phyloP scores from a whole-genome alignment of 2,329 filamentous ascomycete species.

The Ophiostoma perfectum region DNA sequence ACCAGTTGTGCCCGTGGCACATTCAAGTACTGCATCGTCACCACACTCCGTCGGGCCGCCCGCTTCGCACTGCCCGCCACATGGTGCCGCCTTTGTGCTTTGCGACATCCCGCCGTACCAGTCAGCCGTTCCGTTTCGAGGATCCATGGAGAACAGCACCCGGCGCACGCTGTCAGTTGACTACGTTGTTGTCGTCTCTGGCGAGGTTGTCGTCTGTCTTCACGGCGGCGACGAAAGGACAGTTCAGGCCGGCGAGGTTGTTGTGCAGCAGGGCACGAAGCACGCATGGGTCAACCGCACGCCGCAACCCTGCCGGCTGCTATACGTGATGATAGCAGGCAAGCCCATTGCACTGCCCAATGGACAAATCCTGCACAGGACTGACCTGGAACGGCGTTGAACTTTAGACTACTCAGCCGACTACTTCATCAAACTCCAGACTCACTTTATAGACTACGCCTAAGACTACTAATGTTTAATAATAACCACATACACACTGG shows the following conservation, averaged over 20 bases:
- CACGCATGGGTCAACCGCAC: constrained; percentile 43
- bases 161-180: not conserved
- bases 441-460: not conserved
- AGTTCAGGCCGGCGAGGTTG: constrained; percentile 35
- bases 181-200: not conserved
- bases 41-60: not conserved
- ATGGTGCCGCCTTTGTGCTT: not conserved
- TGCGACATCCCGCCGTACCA: not conserved
- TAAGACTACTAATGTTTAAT: not conserved
- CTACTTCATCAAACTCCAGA: not conserved
- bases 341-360: not conserved
- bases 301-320: constrained; percentile 35
- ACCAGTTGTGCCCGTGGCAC: not conserved
- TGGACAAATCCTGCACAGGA: not conserved
- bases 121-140: not conserved
- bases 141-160: not conserved
- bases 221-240: constrained; percentile 36
- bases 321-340: constrained; percentile 34
- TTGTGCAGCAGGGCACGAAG: constrained; percentile 40
- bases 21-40: not conserved
- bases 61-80: not conserved
- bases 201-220: not conserved
- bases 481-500: not conserved
- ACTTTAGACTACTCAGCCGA: not conserved
- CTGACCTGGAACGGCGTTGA: not conserved